Evolutionary conservation across 78 protist genomes (phyloP), one percentile per base, ranked within the genome.

Genomic region (Trichosphaerium sp.): DNA sequence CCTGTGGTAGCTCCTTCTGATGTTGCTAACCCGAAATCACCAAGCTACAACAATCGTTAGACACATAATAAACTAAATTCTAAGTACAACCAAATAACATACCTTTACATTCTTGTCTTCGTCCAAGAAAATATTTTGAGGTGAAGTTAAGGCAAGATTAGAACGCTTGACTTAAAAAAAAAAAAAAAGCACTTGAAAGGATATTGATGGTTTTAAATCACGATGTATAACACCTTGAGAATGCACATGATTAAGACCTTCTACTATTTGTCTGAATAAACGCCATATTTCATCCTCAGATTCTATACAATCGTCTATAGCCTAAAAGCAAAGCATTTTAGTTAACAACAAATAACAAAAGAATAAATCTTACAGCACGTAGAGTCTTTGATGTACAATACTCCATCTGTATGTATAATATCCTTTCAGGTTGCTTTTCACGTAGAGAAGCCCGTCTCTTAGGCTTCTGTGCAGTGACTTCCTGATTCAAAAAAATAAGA

Each of bases 331-430:
- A 34, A 25, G 71, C 74, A 15, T 56, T n/a, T 47, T n/a, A 47
- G 21, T n/a, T n/a, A 47, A 21, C 51, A 21, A n/a, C 51, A n/a
- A 47, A 47, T 47, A 47, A n/a, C 32, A n/a, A 47, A 21, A 47
- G 21, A 47, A 47, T n/a, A 21, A 47, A 21, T 21, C 51, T n/a
- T 47, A 47, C 51, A n/a, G 21, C 51, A 40, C 62, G 70, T 35
- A 72, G 23, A 6, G 85, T 79, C 52, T 70, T 64, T 26, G 71
- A 74, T 18, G 77, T 38, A 42, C 86, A 80, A 65, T 74, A 80
- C 5, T 80, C 86, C 86, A 80, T 80, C 57, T 80, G 86, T 63
- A 80, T 80, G 42, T 73, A 80, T 1, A 80, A 55, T 21, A 75
- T n/a, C n/a, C n/a, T n/a, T n/a, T n/a, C n/a, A n/a, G n/a, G n/a